phyloP scores from a whole-genome alignment of 495 filamentous ascomycete species.

The Aspergillus avenaceus region DNA sequence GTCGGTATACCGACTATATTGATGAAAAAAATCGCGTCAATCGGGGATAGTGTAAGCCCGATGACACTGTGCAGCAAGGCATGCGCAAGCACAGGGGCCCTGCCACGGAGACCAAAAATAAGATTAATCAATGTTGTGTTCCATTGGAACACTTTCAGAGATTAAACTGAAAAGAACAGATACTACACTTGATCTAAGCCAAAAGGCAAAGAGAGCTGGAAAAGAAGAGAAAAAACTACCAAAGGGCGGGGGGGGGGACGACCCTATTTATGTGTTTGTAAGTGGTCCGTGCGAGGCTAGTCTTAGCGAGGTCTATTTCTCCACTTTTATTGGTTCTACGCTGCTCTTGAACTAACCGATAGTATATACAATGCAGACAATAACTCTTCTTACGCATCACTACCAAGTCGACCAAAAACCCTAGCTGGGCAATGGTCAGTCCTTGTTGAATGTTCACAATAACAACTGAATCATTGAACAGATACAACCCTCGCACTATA shows the following conservation, averaged over 20 bases:
- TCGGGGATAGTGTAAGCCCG: conserved; percentile 84
- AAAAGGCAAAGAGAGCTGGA: conserved; percentile 57
- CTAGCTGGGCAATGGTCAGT: too few relatives aligned
- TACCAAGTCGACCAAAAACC: too few relatives aligned
- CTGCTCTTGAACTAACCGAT: neutral
- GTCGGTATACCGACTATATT: conserved; percentile 19
- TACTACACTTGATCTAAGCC: conserved; percentile 97
- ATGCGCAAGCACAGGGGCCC: conserved; percentile 82
- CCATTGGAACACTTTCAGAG: conserved; percentile 63
- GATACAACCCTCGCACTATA: too few relatives aligned
- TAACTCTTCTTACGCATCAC: too few relatives aligned
- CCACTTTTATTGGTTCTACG: neutral
- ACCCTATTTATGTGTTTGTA: conserved; percentile 2
- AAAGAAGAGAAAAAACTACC: conserved; percentile 41
- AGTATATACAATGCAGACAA: too few relatives aligned
- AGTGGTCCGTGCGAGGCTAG: neutral
- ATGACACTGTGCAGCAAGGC: conserved; percentile 70
- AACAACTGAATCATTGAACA: too few relatives aligned
- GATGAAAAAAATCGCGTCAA: conserved; percentile 61
- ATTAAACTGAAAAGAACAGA: conserved; percentile 99
- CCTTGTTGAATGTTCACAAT: too few relatives aligned
- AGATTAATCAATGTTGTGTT: conserved; percentile 78
- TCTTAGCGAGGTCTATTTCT: neutral
- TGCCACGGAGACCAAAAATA: conserved; percentile 62
- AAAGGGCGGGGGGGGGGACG: conserved; percentile 3